These are phyloP conservation scores for Entoloma clypeatum DNA, from an alignment of 1,284 basidiomycete species.

Conservation along the genomic window DNA sequence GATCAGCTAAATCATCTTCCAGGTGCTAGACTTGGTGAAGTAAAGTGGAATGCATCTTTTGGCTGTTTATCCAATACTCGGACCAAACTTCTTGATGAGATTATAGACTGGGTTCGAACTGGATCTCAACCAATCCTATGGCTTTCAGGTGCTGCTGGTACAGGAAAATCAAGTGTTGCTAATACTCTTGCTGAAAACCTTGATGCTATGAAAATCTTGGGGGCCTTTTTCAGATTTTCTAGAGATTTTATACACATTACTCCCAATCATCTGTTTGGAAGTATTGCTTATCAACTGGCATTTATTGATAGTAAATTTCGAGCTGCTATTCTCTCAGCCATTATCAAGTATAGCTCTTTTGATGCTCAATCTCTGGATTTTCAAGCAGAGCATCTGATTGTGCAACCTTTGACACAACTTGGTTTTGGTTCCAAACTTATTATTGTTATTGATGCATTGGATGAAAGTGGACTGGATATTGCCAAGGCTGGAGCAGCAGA, in stretches of 20 bases:
- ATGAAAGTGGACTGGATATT: constrained; percentile 1
- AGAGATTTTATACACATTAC: neutral
- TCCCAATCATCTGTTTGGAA: constrained; percentile 1
- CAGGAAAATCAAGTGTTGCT: constrained; percentile 4
- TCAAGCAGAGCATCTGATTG: neutral
- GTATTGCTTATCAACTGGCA: neutral
- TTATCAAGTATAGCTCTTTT: neutral
- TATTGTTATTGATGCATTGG: constrained; percentile 5
- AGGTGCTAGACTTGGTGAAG: neutral
- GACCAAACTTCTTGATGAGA: neutral
- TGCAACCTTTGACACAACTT: neutral
- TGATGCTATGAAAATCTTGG: neutral
- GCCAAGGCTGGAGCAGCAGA: no score
- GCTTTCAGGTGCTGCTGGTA: constrained; percentile 6
- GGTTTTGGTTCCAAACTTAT: neutral
- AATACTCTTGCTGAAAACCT: neutral
- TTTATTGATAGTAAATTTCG: neutral
- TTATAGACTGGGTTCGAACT: neutral
- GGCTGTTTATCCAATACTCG: constrained; percentile 1
- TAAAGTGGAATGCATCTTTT: neutral
- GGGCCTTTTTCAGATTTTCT: neutral
- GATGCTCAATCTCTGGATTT: neutral
- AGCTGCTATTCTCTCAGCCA: neutral
- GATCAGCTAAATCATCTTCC: neutral
- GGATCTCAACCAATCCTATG: neutral